Evolutionary conservation across 805 yeast genomes (phyloP), one percentile per base, ranked within the genome.

Genomic region (Jamesozyma spencerorum): DNA sequence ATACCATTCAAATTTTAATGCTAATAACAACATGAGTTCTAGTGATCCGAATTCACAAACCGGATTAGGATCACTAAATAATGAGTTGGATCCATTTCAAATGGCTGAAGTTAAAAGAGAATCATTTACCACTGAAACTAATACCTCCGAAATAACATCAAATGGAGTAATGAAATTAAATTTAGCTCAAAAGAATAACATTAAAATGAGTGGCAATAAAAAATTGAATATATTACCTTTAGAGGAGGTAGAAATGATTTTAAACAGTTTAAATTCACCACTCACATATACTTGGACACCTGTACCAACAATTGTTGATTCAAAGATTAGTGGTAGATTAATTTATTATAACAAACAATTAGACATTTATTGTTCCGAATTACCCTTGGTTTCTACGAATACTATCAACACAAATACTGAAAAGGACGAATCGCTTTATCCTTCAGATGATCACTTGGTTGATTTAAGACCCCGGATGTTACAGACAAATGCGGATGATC

Each of bases 321-420:
- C 32, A 4, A 15, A 11, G 14, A 65, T 68, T 11, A 71, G 68
- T 38, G 81, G 77, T 17, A 71, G 71, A 38, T 57, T 78, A 13
- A 61, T 80, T 6, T 83, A 70, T 58, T 78, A 75, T 58, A 77
- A 79, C 50, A 72, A 76, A 26, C 74, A 75, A 27, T 60, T 83
- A 39, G 72, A 79, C 48, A 64, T 80, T 1, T 76, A 73, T 48
- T 75, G 85, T 47, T 68, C 69, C 31, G 70, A 74, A 12, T 51
- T 79, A 30, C 90, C 92, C 0, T 59, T 75, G 39, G 56, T 72
- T 13, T 58, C 63, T 18, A 49, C 35, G 31, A 37, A 37, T 11
- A 18, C 19, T 3, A 20, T 15, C 5, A 14, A 18, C 18, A 5
- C 5, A 15, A 19, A 33, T 11, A 5, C 34, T 18, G 17, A 15